Percentiles rank a stretch among this genome's conserved stretches.
These are phyloP conservation scores for Mycosphaerelloides madeirae DNA, from an alignment of 2,329 filamentous ascomycete genomes.

Conservation along the genomic window DNA sequence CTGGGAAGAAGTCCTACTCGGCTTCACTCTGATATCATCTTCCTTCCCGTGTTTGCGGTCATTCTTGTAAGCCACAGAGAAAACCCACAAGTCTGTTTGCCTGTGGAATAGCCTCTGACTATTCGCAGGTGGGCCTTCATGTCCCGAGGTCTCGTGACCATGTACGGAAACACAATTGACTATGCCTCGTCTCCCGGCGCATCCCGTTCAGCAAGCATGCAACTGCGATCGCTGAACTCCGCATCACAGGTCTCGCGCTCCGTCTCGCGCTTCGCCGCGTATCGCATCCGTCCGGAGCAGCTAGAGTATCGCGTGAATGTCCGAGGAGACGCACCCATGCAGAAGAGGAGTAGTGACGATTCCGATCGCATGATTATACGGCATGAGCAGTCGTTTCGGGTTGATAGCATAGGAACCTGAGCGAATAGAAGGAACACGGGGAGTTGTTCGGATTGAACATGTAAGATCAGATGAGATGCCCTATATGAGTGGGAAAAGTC, in stretches of 20 bases:
- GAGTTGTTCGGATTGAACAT: too few species aligned
- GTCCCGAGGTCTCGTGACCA: slow-evolving; percentile 18
- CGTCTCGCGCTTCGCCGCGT: neutral
- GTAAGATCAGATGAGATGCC: too few species aligned
- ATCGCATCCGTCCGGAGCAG: slow-evolving; percentile 3
- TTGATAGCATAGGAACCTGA: slow-evolving; percentile 11
- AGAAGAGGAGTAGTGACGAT: slow-evolving; percentile 14
- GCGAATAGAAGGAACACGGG: too few species aligned
- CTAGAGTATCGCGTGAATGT: slow-evolving; percentile 5
- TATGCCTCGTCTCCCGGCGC: slow-evolving; percentile 5
- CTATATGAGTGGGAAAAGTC: too few species aligned
- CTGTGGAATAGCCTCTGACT: too few species aligned
- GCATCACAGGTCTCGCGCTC: slow-evolving; percentile 7
- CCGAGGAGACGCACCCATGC: neutral
- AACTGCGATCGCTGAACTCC: slow-evolving; percentile 13
- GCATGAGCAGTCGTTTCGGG: slow-evolving; percentile 16
- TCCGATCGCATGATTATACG: slow-evolving; percentile 19
- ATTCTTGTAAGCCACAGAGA: slow-evolving; percentile 26
- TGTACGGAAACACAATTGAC: slow-evolving; percentile 21
- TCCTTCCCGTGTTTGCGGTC: slow-evolving; percentile 23
- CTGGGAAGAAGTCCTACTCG: slow-evolving; percentile 22
- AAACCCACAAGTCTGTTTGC: too few species aligned
- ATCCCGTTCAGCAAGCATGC: slow-evolving; percentile 12
- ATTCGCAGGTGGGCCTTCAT: slow-evolving; percentile 15
- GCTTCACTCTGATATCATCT: slow-evolving; percentile 24